These are phyloP conservation scores for Edaphochlamys debaryana DNA, from an alignment of 139 green algal genomes.

Conservation along the genomic window DNA sequence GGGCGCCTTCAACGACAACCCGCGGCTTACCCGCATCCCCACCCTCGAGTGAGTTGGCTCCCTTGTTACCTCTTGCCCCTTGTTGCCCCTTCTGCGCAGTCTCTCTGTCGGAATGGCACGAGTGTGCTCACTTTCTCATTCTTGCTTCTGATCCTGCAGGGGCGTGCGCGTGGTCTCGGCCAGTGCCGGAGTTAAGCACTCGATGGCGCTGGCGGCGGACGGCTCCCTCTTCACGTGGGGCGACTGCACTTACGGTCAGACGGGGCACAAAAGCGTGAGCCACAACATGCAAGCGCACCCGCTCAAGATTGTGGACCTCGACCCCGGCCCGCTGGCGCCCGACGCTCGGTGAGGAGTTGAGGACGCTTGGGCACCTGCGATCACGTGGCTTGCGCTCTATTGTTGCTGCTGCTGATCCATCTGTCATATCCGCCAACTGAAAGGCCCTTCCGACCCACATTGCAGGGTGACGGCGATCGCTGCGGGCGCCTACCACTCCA, in stretches of 20 bases:
- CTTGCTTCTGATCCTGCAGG: too few species aligned
- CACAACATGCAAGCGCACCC: conserved; percentile 43
- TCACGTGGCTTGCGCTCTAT: too few species aligned
- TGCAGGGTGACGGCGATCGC: conserved; percentile 78
- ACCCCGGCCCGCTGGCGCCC: conserved; percentile 64
- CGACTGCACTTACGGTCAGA: conserved; percentile 68
- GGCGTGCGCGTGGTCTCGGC: conserved; percentile 69
- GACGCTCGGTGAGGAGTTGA: conserved; percentile 59
- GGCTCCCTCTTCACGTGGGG: conserved; percentile 87
- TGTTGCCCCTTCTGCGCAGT: too few species aligned
- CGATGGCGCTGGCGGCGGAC: conserved; percentile 77
- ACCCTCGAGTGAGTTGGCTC: conserved; percentile 17
- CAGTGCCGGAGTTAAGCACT: conserved; percentile 76
- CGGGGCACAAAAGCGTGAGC: conserved; percentile 68
- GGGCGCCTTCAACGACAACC: conserved; percentile 67
- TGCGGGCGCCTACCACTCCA: conserved; percentile 75
- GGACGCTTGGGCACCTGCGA: too few species aligned
- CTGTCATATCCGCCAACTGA: too few species aligned
- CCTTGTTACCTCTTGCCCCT: neutral
- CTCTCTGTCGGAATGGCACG: too few species aligned
- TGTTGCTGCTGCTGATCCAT: too few species aligned
- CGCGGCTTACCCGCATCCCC: conserved; percentile 35
- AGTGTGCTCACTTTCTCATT: too few species aligned
- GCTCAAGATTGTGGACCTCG: conserved; percentile 69
- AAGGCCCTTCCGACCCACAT: too few species aligned